Conservation (phyloP, 106 monocot genomes). For the Apostasia ramifera region DNA sequence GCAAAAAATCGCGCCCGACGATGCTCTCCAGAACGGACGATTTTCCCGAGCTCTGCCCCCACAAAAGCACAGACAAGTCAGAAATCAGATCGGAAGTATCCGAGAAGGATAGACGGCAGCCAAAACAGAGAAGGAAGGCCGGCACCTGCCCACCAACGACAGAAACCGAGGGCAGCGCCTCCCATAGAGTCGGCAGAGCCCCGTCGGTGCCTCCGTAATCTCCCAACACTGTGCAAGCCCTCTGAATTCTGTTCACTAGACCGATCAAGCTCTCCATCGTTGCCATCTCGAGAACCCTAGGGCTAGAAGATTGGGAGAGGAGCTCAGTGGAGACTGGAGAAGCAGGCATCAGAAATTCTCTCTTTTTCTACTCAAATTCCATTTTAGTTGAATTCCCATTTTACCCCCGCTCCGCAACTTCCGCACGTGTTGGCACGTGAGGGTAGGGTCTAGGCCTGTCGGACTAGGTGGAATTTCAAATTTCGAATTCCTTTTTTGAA, state of each 20-base stretch:
- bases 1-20: constrained; percentile 52
- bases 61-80: neutral
- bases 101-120: neutral
- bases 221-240: constrained; percentile 92
- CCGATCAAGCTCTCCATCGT: constrained; percentile 86
- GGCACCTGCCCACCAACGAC: constrained; percentile 60
- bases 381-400: too few relatives aligned
- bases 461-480: too few relatives aligned
- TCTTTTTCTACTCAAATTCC: too few relatives aligned
- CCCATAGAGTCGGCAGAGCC: constrained; percentile 51
- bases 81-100: neutral
- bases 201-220: constrained; percentile 68
- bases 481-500: too few relatives aligned
- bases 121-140: neutral
- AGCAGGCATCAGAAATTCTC: too few relatives aligned
- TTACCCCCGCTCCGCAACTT: too few relatives aligned
- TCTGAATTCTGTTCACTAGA: constrained; percentile 85
- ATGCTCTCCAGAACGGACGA: constrained; percentile 58
- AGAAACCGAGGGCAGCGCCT: constrained; percentile 65
- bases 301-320: too few relatives aligned
- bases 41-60: constrained; percentile 49
- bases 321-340: too few relatives aligned
- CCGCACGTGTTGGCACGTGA: too few relatives aligned
- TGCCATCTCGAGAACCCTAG: constrained; percentile 34
- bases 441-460: too few relatives aligned